Conservation (phyloP, 2,329 filamentous ascomycete genomes). For the Beauveria bassiana region DNA sequence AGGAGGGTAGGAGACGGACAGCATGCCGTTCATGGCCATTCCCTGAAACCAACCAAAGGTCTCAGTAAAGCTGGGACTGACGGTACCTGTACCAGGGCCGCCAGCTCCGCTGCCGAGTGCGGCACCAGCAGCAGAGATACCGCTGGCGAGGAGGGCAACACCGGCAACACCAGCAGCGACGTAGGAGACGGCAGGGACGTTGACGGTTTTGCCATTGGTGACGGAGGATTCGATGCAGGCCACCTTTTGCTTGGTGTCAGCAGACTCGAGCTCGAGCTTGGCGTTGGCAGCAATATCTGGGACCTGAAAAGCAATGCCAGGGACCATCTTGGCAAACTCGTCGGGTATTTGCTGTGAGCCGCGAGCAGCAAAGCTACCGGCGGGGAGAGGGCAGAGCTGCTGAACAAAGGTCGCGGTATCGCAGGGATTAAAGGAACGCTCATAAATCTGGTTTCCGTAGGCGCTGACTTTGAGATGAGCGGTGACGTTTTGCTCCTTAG, state of each 20-base stretch:
- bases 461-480: conserved; percentile 70
- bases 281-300: conserved; percentile 86
- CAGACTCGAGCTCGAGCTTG: conserved; percentile 63
- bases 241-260: conserved; percentile 53
- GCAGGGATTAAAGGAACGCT: conserved; percentile 78
- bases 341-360: conserved; percentile 66
- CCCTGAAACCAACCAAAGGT: conserved; percentile 87
- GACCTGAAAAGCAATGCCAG: conserved; percentile 79
- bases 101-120: conserved; percentile 48
- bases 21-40: conserved; percentile 93
- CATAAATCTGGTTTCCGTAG: conserved; percentile 76
- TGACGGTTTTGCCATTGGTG: conserved; percentile 78
- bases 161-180: conserved; percentile 77
- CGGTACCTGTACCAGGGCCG: conserved; percentile 52
- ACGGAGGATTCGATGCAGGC: conserved; percentile 80
- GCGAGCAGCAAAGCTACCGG: conserved; percentile 62
- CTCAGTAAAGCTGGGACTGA: conserved; percentile 79
- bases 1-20: conserved; percentile 78
- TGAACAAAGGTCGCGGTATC: conserved; percentile 55
- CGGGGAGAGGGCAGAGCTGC: conserved; percentile 78
- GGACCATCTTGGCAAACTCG: conserved; percentile 66
- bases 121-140: conserved; percentile 59
- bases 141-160: conserved; percentile 68
- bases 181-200: conserved; percentile 70
- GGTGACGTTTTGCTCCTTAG: conserved; percentile 68